Base-by-base conservation (phyloP, 2,329 filamentous ascomycete genomes). In the Capronia americana region DNA sequence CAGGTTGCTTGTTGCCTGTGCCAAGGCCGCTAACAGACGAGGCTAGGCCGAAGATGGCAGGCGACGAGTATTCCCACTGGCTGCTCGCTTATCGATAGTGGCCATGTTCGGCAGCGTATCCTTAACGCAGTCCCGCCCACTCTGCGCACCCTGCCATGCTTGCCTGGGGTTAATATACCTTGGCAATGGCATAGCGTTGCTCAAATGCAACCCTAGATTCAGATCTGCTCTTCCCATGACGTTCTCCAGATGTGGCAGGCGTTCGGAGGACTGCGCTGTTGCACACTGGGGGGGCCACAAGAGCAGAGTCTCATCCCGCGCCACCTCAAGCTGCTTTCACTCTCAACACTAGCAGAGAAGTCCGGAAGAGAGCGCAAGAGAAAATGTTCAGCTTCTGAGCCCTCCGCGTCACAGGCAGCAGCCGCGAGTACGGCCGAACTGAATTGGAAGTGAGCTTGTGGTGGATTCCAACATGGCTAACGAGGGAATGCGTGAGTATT, bases 11-110 rank as follows among this genome's bases (percentile, higher is more conserved):
- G 6, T 3, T n/a, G 14, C 14, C 48, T 51, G 4, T 26, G 48
- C 48, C 48, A 26, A 51, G 44, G 24, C 48, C 24, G 48, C 17
- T n/a, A 44, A 6, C 0, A 2, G 5, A 1, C 17, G 1, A 26
- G 48, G 48, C 48, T 51, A 51, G 38, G 17, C 17, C 7, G 4
- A 44, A 44, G 6, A n/a, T 8, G 38, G 38, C 38, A 51, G 48
- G 48, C 6, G 48, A 11, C 17, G 48, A 51, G 24, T n/a, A 51
- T 23, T 23, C 11, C 44, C 17, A 51, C 48, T 24, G 20, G 48
- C 48, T 51, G 23, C 12, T 51, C 48, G 48, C 48, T 51, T 51
- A 51, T 51, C 48, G 48, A 28, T 51, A 28, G 2, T 12, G 20
- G 10, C 48, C 48, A 51, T 23, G 48, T 51, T 51, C 48, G 23